These are phyloP conservation scores for Pythium dissotocum DNA, from an alignment of 352 stramenopile genomes.

Conservation along the genomic window DNA sequence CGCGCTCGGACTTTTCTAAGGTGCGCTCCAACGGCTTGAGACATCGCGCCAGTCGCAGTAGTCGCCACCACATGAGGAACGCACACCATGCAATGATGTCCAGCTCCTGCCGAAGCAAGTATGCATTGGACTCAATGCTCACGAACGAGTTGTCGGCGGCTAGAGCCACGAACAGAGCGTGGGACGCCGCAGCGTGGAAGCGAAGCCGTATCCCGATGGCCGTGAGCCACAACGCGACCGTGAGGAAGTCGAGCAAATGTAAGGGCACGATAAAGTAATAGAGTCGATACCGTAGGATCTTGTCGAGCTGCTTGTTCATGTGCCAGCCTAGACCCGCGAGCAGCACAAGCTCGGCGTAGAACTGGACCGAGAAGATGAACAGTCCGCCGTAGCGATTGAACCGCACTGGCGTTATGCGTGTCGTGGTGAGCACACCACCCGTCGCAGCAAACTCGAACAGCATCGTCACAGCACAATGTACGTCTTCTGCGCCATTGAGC, in stretches of 20 bases:
- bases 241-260: conserved; percentile 56
- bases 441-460: conserved; percentile 58
- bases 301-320: conserved; percentile 43
- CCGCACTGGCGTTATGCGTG: conserved; percentile 38
- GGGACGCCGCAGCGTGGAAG: conserved; percentile 36
- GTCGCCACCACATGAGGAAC: conserved; percentile 63
- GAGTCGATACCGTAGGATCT: conserved; percentile 53
- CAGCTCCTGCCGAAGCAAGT: conserved; percentile 39
- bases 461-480: conserved; percentile 49
- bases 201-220: conserved; percentile 39
- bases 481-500: conserved; percentile 54
- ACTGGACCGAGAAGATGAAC: conserved; percentile 42
- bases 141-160: conserved; percentile 38
- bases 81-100: conserved; percentile 38
- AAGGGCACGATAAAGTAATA: conserved; percentile 63
- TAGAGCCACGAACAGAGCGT: conserved; percentile 39
- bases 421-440: conserved; percentile 38
- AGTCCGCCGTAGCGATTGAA: conserved; percentile 53
- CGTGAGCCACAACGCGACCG: conserved; percentile 44
- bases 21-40: conserved; percentile 46
- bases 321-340: conserved; percentile 49
- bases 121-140: conserved; percentile 31
- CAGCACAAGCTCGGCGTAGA: conserved; percentile 55
- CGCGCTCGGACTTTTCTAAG: conserved; percentile 44
- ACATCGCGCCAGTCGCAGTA: conserved; percentile 46